Percentiles rank a stretch among this genome's conserved stretches.
phyloP scores from a whole-genome alignment of 2,329 filamentous ascomycete genomes.

The Conoideocrella luteorostrata region DNA sequence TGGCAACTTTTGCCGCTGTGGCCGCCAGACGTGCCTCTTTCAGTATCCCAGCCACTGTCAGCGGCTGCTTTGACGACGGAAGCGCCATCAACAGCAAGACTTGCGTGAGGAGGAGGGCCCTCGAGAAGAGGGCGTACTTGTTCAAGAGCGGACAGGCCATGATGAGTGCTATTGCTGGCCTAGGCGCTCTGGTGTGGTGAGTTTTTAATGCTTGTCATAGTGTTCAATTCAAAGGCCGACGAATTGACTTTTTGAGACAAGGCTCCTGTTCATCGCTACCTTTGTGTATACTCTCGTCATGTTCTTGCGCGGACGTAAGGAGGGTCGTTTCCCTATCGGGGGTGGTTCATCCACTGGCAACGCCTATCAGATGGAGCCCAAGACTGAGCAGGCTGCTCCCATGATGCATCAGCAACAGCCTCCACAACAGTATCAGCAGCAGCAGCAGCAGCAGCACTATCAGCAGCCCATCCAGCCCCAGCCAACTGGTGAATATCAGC shows the following conservation, averaged over 20 bases:
- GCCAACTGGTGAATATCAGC: slow-evolving; percentile 10
- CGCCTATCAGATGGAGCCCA: slow-evolving; percentile 28
- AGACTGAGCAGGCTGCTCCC: slow-evolving; percentile 16
- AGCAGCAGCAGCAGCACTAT: slow-evolving; percentile 16
- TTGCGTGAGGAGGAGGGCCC: slow-evolving; percentile 26
- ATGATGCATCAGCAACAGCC: slow-evolving; percentile 13
- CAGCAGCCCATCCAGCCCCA: slow-evolving; percentile 15
- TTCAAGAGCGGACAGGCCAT: slow-evolving; percentile 27
- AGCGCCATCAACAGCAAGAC: slow-evolving; percentile 31
- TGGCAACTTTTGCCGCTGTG: slow-evolving; percentile 34
- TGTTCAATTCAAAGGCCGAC: too few relatives aligned
- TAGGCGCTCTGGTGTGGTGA: slow-evolving; percentile 38
- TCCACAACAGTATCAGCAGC: slow-evolving; percentile 16
- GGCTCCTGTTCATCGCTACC: slow-evolving; percentile 32
- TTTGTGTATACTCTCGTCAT: slow-evolving; percentile 29
- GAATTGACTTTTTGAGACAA: too few relatives aligned
- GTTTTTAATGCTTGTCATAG: slow-evolving; percentile 11
- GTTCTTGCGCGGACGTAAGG: slow-evolving; percentile 31
- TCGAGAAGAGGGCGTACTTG: slow-evolving; percentile 22
- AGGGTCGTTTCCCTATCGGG: slow-evolving; percentile 26
- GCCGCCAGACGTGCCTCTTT: slow-evolving; percentile 34
- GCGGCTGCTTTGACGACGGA: slow-evolving; percentile 29
- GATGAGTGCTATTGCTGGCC: slow-evolving; percentile 34
- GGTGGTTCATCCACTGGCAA: slow-evolving; percentile 8
- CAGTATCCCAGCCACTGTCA: slow-evolving; percentile 23